A percentile compares a stretch with the other conserved stretches of the same genome.
These are phyloP conservation scores for Aeschynomene evenia DNA, from an alignment of 306 rosid species.

Conservation along the genomic window DNA sequence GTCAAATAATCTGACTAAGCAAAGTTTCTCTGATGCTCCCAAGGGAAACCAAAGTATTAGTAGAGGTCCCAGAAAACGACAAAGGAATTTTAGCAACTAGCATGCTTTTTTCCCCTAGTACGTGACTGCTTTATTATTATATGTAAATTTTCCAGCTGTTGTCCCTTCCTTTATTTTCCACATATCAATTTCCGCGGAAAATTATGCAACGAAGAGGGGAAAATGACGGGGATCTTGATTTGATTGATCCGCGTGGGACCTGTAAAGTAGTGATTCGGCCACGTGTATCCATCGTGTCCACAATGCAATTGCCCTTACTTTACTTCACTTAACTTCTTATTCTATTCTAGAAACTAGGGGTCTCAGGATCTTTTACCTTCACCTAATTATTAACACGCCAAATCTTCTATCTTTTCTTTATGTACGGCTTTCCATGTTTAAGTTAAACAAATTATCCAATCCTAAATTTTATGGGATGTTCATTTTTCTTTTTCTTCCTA, in stretches of 20 bases:
- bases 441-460: background rate
- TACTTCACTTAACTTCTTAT: slow-evolving; percentile 18
- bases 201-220: background rate
- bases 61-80: slow-evolving; percentile 27
- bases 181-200: background rate
- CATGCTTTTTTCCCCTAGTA: slow-evolving; percentile 16
- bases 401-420: background rate
- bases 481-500: background rate
- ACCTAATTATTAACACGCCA: slow-evolving; percentile 23
- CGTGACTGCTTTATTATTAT: slow-evolving; percentile 23
- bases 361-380: background rate
- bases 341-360: slow-evolving; percentile 29
- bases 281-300: slow-evolving; percentile 38
- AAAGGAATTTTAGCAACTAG: slow-evolving; percentile 23
- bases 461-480: background rate
- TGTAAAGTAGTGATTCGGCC: background rate
- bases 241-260: slow-evolving; percentile 23
- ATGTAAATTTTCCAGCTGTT: slow-evolving; percentile 25
- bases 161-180: background rate
- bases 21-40: slow-evolving; percentile 30
- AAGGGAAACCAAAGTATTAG: slow-evolving; percentile 21
- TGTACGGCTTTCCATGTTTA: background rate
- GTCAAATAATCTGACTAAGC: slow-evolving; percentile 43
- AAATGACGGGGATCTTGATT: background rate
- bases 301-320: slow-evolving; percentile 34